A percentile compares a stretch with the other conserved stretches of the same genome.
Conservation (phyloP, 2,329 filamentous ascomycete genomes). For the Beauveria australis region DNA sequence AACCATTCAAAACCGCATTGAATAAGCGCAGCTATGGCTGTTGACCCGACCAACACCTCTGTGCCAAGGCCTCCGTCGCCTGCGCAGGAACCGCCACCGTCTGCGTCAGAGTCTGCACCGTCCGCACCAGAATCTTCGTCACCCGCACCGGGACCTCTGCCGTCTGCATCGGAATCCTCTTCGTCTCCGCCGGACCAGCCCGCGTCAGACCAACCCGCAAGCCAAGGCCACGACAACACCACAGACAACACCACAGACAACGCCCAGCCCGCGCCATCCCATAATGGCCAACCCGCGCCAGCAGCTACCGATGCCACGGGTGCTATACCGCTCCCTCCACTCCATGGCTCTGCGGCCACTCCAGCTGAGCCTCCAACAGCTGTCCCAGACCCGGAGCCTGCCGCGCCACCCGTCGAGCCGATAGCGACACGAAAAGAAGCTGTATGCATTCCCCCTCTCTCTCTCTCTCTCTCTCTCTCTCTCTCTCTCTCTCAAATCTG, state of each 20-base stretch:
- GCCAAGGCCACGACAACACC: background rate
- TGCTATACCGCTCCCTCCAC: background rate
- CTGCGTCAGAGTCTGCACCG: background rate
- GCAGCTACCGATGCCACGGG: background rate
- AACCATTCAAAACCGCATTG: background rate
- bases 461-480: too few species aligned
- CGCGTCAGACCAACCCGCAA: background rate
- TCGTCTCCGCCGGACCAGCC: background rate
- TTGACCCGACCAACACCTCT: background rate
- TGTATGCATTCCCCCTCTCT: background rate
- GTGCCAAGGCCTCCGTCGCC: background rate
- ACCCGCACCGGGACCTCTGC: background rate
- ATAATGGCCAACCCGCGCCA: background rate
- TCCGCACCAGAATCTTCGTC: background rate
- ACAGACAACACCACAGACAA: background rate
- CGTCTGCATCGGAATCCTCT: background rate
- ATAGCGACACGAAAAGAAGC: background rate
- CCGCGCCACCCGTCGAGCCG: background rate
- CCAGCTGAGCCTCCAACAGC: background rate
- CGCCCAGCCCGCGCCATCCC: background rate
- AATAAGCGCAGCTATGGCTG: background rate
- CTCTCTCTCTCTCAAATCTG: too few species aligned
- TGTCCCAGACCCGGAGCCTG: background rate
- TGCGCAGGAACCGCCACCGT: too few species aligned
- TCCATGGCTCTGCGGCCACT: conserved; percentile 9